phyloP scores from a whole-genome alignment of 108 stramenopile genomes.

The Schizochytrium sp. region DNA sequence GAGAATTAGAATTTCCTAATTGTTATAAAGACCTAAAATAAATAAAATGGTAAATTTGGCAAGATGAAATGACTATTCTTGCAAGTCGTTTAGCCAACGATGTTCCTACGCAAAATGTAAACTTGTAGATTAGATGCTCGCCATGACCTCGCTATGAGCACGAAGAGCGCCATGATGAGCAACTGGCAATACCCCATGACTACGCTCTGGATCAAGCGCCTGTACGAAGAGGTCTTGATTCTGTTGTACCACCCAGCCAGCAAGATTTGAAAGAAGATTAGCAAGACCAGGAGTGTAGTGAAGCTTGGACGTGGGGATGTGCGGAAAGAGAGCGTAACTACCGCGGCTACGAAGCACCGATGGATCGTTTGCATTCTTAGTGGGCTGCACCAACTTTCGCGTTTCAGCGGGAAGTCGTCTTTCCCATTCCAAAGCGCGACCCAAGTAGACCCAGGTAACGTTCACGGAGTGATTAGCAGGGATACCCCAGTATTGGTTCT shows the following conservation, averaged over 20 bases:
- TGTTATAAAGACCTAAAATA: too few species aligned
- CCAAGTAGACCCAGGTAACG: conserved; percentile 48
- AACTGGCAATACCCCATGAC: not conserved
- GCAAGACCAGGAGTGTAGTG: conserved; percentile 53
- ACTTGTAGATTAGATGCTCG: too few species aligned
- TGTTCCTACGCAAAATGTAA: too few species aligned
- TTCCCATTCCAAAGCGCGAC: conserved; percentile 29
- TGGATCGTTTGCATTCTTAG: conserved; percentile 29
- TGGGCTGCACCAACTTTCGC: not conserved
- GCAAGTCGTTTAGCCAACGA: too few species aligned
- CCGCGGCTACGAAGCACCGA: not conserved
- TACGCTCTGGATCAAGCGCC: not conserved
- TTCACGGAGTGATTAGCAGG: not conserved
- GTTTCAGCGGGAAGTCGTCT: not conserved
- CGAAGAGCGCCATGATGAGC: too few species aligned
- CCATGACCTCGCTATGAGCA: too few species aligned
- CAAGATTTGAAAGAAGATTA: conserved; percentile 47
- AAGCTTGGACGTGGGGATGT: conserved; percentile 33
- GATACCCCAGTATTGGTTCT: conserved; percentile 56
- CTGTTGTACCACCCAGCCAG: conserved; percentile 40
- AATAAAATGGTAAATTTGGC: too few species aligned
- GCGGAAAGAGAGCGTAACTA: conserved; percentile 18
- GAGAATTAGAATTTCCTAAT: too few species aligned
- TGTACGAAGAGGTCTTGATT: not conserved
- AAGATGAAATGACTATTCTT: too few species aligned